A percentile compares a stretch with the other conserved stretches of the same genome.
Conservation (phyloP, 176 grass and related monocot genomes). For the Ensete glaucum region DNA sequence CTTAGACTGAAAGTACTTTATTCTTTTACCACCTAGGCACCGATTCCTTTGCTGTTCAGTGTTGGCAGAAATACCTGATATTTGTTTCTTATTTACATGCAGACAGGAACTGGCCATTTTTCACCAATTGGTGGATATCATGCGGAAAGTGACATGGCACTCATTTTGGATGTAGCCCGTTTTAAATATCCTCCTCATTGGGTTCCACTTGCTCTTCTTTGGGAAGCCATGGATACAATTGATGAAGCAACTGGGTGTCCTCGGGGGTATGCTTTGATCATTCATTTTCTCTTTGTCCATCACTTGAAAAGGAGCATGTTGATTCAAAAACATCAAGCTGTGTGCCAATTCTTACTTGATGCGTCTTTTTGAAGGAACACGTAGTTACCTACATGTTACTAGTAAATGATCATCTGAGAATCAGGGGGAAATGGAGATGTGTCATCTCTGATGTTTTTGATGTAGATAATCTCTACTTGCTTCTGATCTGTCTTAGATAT, state of each 20-base stretch:
- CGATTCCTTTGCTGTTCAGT: not conserved
- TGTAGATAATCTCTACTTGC: no score
- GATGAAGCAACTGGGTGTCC: slow-evolving; percentile 62
- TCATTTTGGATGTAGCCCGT: slow-evolving; percentile 84
- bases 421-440: no score
- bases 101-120: slow-evolving; percentile 94
- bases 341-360: no score
- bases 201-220: slow-evolving; percentile 79
- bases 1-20: not conserved
- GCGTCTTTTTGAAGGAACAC: no score
- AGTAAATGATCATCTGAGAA: no score
- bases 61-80: not conserved
- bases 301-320: not conserved
- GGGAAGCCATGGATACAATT: slow-evolving; percentile 83
- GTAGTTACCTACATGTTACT: no score
- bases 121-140: slow-evolving; percentile 90
- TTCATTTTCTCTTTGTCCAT: not conserved
- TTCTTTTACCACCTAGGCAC: not conserved
- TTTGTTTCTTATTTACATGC: slow-evolving; percentile 12
- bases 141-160: slow-evolving; percentile 58
- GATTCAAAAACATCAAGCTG: no score
- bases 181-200: slow-evolving; percentile 96
- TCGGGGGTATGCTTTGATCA: slow-evolving; percentile 40
- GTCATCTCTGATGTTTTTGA: no score
- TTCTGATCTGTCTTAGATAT: no score